Base-by-base conservation (phyloP, 768 basidiomycete species). In the Mycena vulgaris region DNA sequence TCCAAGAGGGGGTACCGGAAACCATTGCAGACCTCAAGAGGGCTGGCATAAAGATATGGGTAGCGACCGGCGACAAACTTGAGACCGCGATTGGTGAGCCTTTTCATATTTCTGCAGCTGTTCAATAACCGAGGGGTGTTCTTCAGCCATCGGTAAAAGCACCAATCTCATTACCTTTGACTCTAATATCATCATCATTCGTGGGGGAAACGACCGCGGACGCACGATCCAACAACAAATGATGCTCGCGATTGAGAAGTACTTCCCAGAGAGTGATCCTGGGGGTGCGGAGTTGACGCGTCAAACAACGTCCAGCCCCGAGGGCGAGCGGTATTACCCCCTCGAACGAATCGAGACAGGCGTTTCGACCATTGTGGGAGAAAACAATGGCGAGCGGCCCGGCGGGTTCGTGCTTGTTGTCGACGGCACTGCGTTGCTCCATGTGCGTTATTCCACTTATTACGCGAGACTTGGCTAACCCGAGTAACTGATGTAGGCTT, bases 11-110 rank as follows among this genome's bases (percentile, higher is more conserved):
- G 52, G 98, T 99, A 1, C 97, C 98, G 6, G 97, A 99, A 78
- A 89, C 97, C 3, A 99, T 99, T 73, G 95, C 93, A 4, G 96
- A 99, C 77, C 86, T 99, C 27, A 99, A 98, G 83, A 85, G 90
- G n/a, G 97, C 98, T 5, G 98, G 98, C 0, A 98, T 99, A 84
- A 99, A 98, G 82, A 83, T 99, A 58, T 99, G 98, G 98, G 98
- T 99, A 27, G 95, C 96, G 13, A 99, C 98, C 1, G 98, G 98
- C 27, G 98, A 99, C 83, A 99, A 99, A 81, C 87, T 99, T 27
- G 97, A 98, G 81, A 98, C 97, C 49, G 96, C 97, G 28, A 96
- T 98, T 55, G 94, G 94, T 94, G 75, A 47, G 85, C 78, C 37
- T 27, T 28, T 30, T 42, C 23, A 0, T 25, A 25, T n/a, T 17